Percentiles rank a stretch among this genome's conserved stretches.
These are phyloP conservation scores for Ganoderma boninense DNA, from an alignment of 1,284 basidiomycete species.

Conservation along the genomic window DNA sequence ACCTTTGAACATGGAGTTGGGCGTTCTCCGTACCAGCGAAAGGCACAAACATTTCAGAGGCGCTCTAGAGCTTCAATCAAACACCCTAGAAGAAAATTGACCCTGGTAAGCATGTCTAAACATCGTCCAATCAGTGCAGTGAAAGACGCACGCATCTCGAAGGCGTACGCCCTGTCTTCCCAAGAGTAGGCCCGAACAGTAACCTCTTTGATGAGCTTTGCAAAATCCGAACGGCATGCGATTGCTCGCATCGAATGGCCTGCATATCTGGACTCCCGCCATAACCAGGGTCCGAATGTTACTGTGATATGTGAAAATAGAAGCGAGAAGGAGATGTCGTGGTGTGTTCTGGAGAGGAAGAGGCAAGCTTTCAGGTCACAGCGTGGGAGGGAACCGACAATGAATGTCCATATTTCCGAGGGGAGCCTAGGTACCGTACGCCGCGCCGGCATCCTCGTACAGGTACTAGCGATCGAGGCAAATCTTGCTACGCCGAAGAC, in stretches of 20 bases:
- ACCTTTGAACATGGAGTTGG: neutral
- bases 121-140: no score
- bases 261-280: neutral
- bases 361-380: slow-evolving; percentile 4
- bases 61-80: neutral
- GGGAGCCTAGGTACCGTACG: neutral
- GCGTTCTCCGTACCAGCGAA: neutral
- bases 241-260: neutral
- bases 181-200: neutral
- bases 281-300: neutral
- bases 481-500: neutral
- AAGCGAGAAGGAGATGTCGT: neutral
- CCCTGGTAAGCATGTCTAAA: neutral
- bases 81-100: neutral
- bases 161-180: neutral
- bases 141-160: neutral
- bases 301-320: neutral
- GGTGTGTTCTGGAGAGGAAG: neutral
- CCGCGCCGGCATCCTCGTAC: neutral
- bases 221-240: neutral
- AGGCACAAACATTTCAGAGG: neutral
- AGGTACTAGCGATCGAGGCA: neutral
- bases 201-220: neutral
- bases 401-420: neutral
- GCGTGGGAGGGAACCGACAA: neutral